Conservation (phyloP, 805 yeast genomes). For the Candida yuanshanica region DNA sequence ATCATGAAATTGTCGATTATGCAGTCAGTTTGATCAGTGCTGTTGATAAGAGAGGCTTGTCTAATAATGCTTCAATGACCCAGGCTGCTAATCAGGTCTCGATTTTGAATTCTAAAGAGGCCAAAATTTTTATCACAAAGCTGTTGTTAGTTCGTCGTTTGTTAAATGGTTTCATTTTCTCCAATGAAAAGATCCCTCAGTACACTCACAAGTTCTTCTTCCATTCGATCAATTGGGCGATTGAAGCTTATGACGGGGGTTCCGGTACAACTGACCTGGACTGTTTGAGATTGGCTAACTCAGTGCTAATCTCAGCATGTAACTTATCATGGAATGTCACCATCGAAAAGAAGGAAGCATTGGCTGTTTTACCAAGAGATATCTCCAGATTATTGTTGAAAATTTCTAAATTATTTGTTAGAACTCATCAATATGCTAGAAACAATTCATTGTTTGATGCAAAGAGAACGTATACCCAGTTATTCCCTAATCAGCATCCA, state of each 20-base stretch:
- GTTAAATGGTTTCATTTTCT: slow-evolving; percentile 32
- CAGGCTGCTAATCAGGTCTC: slow-evolving; percentile 31
- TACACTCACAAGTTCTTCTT: slow-evolving; percentile 41
- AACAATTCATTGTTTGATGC: slow-evolving; percentile 39
- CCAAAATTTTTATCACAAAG: slow-evolving; percentile 55
- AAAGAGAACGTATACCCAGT: slow-evolving; percentile 57
- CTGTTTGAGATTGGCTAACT: slow-evolving; percentile 57
- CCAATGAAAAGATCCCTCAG: slow-evolving; percentile 23
- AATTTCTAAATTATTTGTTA: slow-evolving; percentile 44
- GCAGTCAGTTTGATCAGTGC: slow-evolving; percentile 44
- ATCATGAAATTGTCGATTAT: slow-evolving; percentile 34
- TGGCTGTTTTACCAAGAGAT: slow-evolving; percentile 37
- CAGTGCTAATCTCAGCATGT: slow-evolving; percentile 48
- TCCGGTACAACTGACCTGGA: slow-evolving; percentile 40
- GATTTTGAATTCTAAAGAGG: slow-evolving; percentile 23
- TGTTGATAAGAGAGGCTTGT: slow-evolving; percentile 50
- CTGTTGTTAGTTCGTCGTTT: slow-evolving; percentile 55
- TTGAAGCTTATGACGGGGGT: slow-evolving; percentile 49
- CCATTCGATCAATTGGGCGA: slow-evolving; percentile 47
- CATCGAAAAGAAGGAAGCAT: slow-evolving; percentile 26
- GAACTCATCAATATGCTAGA: slow-evolving; percentile 45
- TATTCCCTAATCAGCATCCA: slow-evolving; percentile 68
- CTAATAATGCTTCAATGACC: slow-evolving; percentile 1
- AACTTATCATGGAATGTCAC: slow-evolving; percentile 32
- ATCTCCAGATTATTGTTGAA: slow-evolving; percentile 50